Conservation (phyloP, 2,329 filamentous ascomycete species). For the Apiospora koreana region DNA sequence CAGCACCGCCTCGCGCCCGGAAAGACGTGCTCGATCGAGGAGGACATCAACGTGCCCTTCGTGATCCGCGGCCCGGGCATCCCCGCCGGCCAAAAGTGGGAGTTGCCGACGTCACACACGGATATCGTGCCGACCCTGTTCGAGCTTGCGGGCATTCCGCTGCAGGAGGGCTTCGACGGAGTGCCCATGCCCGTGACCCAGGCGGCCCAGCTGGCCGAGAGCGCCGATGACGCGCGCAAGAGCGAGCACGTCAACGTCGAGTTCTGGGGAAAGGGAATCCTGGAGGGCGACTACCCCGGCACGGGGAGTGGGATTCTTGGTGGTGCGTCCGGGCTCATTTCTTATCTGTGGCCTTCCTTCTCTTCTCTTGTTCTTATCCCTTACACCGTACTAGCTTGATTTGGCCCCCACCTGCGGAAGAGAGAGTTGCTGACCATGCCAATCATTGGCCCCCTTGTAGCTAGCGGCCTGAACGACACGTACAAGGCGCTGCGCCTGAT, state of each 20-base stretch:
- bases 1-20: constrained; percentile 60
- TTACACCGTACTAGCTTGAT: background rate
- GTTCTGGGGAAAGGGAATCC: constrained; percentile 46
- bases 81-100: constrained; percentile 37
- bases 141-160: constrained; percentile 33
- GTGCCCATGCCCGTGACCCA: constrained; percentile 44
- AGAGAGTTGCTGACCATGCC: background rate
- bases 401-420: background rate
- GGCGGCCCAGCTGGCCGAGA: constrained; percentile 12
- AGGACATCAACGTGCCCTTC: constrained; percentile 61
- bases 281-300: constrained; percentile 10
- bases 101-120: constrained; percentile 54
- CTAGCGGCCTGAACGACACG: constrained; percentile 46
- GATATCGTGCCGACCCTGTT: constrained; percentile 59
- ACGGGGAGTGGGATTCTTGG: background rate
- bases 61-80: constrained; percentile 61
- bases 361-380: background rate
- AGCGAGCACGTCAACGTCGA: constrained; percentile 54
- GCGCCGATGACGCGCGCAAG: constrained; percentile 13
- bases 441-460: background rate
- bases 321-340: background rate
- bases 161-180: constrained; percentile 53
- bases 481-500: constrained; percentile 63
- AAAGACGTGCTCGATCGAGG: constrained; percentile 59
- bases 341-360: background rate